Conservation (phyloP, 768 basidiomycete genomes). For the Mycena olivaceomarginata region DNA sequence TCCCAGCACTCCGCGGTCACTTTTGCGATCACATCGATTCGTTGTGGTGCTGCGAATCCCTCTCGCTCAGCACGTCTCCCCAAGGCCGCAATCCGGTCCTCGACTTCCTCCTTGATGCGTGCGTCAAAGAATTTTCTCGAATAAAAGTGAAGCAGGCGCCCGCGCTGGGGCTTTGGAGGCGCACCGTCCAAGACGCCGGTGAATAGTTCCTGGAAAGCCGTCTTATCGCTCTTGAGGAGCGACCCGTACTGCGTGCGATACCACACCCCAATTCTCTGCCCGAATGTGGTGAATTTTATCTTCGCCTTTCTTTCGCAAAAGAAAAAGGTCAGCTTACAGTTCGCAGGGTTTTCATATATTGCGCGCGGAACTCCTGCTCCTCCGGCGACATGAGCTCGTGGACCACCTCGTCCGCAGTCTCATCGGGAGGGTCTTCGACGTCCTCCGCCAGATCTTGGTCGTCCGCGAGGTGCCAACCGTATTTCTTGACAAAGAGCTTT, state of each 20-base stretch:
- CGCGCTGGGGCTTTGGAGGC: too few relatives aligned
- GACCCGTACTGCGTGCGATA: not conserved
- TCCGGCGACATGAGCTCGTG: not conserved
- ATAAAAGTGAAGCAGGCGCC: not conserved
- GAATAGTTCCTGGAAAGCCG: conserved; percentile 1
- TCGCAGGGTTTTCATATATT: conserved; percentile 3
- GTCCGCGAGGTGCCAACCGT: not conserved
- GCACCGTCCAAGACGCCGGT: not conserved
- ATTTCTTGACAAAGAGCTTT: not conserved
- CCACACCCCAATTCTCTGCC: conserved; percentile 5
- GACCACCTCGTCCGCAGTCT: not conserved
- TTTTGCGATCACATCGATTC: not conserved
- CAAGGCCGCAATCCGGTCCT: not conserved
- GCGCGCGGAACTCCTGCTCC: not conserved
- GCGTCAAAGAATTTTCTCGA: not conserved
- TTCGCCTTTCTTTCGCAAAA: too few relatives aligned
- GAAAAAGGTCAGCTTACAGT: not conserved
- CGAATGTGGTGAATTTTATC: not conserved
- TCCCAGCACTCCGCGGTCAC: not conserved
- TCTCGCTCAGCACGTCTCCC: not conserved
- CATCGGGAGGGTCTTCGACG: not conserved
- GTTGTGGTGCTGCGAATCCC: not conserved
- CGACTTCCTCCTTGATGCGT: not conserved
- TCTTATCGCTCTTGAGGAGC: conserved; percentile 11
- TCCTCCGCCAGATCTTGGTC: not conserved